Evolutionary conservation across 768 basidiomycete genomes (phyloP).

Genomic region (Chiua virens): DNA sequence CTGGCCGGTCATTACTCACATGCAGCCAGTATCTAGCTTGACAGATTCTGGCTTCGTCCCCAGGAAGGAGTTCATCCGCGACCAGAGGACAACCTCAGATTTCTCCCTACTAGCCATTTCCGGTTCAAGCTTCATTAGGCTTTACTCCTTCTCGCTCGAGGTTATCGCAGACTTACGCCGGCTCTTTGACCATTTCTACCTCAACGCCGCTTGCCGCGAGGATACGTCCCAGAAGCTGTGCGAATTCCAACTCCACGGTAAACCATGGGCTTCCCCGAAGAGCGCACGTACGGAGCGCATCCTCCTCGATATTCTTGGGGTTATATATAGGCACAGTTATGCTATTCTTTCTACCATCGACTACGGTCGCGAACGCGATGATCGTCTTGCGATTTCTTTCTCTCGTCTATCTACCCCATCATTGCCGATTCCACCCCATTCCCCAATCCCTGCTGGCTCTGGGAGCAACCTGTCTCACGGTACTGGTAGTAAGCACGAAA

Average conservation of each 20-base stretch:
- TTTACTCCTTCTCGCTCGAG: slow-evolving; percentile 64
- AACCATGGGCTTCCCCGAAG: slow-evolving; percentile 74
- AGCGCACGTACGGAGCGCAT: slow-evolving; percentile 65
- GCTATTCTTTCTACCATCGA: slow-evolving; percentile 67
- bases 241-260: slow-evolving; percentile 67
- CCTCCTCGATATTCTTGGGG: slow-evolving; percentile 61
- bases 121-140: slow-evolving; percentile 59
- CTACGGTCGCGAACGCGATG: slow-evolving; percentile 76
- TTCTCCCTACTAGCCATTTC: slow-evolving; percentile 74
- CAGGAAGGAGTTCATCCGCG: slow-evolving; percentile 69
- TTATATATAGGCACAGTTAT: slow-evolving; percentile 64
- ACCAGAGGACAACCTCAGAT: slow-evolving; percentile 51
- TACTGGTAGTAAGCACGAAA: slow-evolving; percentile 30
- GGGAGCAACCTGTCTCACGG: slow-evolving; percentile 39
- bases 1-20: slow-evolving; percentile 27
- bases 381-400: slow-evolving; percentile 70
- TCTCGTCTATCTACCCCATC: slow-evolving; percentile 45
- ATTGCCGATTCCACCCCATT: slow-evolving; percentile 38
- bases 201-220: slow-evolving; percentile 51
- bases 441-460: slow-evolving; percentile 41
- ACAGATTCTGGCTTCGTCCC: slow-evolving; percentile 59
- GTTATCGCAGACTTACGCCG: slow-evolving; percentile 54
- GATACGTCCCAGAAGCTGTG: slow-evolving; percentile 56
- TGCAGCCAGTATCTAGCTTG: slow-evolving; percentile 32
- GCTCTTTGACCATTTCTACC: slow-evolving; percentile 49